A percentile compares a stretch with the other conserved stretches of the same genome.
phyloP scores from a whole-genome alignment of 371 early-diverging fungal species.

The Mortierella sp. region DNA sequence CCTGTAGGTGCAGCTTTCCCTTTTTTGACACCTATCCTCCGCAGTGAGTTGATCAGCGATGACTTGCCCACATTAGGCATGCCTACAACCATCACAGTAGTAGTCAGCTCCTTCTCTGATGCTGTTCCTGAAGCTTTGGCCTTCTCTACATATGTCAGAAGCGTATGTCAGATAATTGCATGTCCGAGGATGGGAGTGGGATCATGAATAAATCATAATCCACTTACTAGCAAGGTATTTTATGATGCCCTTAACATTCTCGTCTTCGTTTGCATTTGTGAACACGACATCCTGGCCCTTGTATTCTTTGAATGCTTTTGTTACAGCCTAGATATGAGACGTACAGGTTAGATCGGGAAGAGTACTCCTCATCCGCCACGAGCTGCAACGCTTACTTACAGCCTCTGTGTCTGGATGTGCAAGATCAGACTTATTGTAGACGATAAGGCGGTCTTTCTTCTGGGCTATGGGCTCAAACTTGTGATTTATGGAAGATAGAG shows the following conservation, averaged over 20 bases:
- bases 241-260: constrained; percentile 73
- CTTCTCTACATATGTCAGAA: constrained; percentile 34
- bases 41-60: constrained; percentile 87
- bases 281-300: constrained; percentile 74
- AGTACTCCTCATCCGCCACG: background rate
- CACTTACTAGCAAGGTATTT: constrained; percentile 64
- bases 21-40: constrained; percentile 76
- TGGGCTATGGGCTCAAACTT: constrained; percentile 82
- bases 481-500: constrained; percentile 89
- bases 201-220: too few relatives aligned
- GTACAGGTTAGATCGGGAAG: background rate
- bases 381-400: constrained; percentile 21
- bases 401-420: constrained; percentile 68
- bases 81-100: constrained; percentile 88
- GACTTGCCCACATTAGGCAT: constrained; percentile 98
- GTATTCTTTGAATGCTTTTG: constrained; percentile 62
- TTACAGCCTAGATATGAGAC: constrained; percentile 42
- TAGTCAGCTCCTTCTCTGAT: constrained; percentile 41
- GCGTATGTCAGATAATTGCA: too few relatives aligned
- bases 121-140: constrained; percentile 47
- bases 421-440: constrained; percentile 95
- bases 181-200: too few relatives aligned
- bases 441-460: constrained; percentile 77
- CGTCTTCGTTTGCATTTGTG: constrained; percentile 74
- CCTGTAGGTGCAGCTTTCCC: constrained; percentile 89